A percentile compares a stretch with the other conserved stretches of the same genome.
Evolutionary conservation across 306 rosid genomes (phyloP).

Genomic region (Glycine latifolia): DNA sequence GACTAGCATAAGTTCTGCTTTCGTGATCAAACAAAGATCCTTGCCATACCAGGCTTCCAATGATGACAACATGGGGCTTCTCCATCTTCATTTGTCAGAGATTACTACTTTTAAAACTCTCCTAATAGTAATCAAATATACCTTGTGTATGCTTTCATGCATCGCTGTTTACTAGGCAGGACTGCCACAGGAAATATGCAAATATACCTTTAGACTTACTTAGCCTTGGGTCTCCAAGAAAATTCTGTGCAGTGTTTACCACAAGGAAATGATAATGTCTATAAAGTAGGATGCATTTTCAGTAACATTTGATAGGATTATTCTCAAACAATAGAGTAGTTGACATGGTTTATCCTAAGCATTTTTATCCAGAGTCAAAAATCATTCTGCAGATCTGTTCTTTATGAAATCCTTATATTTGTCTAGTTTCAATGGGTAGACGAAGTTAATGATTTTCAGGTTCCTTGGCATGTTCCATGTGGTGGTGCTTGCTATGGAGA

Average conservation of each 20-base stretch:
- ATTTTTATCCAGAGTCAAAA: slow-evolving; percentile 21
- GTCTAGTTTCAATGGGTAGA: slow-evolving; percentile 12
- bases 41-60: slow-evolving; percentile 11
- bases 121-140: not conserved
- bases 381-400: not conserved
- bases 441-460: slow-evolving; percentile 62
- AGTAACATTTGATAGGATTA: slow-evolving; percentile 35
- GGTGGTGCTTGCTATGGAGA: slow-evolving; percentile 98
- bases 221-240: not conserved
- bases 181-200: not conserved
- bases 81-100: slow-evolving; percentile 24
- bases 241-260: not conserved
- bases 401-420: slow-evolving; percentile 17
- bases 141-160: slow-evolving; percentile 11
- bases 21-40: not conserved
- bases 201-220: slow-evolving; percentile 1
- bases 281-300: not conserved
- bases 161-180: not conserved
- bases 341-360: slow-evolving; percentile 19
- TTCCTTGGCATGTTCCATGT: slow-evolving; percentile 96
- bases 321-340: slow-evolving; percentile 17
- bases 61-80: not conserved
- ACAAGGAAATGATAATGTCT: slow-evolving; percentile 15
- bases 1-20: no score
- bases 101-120: slow-evolving; percentile 28